Conservation (phyloP, 352 stramenopile species). For the Phytopythium kandeliae region DNA sequence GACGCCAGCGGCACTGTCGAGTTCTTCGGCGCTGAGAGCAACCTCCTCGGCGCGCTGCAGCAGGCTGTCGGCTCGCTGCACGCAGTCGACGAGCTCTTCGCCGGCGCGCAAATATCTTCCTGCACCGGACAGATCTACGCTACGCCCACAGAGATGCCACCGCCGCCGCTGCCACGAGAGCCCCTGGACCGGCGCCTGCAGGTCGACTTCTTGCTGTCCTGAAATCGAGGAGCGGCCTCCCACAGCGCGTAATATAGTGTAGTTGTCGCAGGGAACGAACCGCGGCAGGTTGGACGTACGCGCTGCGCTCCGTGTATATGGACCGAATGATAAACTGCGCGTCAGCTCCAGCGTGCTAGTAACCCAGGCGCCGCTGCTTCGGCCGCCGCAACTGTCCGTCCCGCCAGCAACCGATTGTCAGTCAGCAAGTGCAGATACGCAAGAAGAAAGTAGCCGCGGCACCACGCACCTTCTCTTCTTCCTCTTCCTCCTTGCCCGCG, state of each 20-base stretch:
- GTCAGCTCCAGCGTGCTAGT: not conserved
- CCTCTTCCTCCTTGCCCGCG: conserved; percentile 29
- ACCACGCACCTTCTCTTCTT: not conserved
- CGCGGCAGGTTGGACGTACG: too few relatives aligned
- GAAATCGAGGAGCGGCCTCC: conserved; percentile 16
- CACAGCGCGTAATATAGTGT: conserved; percentile 3
- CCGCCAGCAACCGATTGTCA: not conserved
- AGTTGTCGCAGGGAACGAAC: too few relatives aligned
- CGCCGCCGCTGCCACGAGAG: not conserved
- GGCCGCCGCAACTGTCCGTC: not conserved
- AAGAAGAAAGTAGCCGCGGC: not conserved
- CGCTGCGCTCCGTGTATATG: not conserved
- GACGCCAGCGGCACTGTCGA: conserved; percentile 27
- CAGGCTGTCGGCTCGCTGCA: conserved; percentile 34
- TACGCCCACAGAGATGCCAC: not conserved
- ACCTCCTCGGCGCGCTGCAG: conserved; percentile 46
- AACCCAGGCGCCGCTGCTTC: not conserved
- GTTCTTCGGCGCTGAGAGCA: conserved; percentile 56
- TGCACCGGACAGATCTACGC: conserved; percentile 44
- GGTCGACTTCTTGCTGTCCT: conserved; percentile 38
- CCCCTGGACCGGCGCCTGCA: conserved; percentile 21
- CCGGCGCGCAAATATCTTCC: conserved; percentile 41
- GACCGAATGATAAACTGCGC: not conserved
- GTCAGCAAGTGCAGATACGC: not conserved
- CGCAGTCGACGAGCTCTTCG: conserved; percentile 35